Evolutionary conservation across 1,139 yeast species (phyloP), one percentile per base, ranked within the genome.

Genomic region (Scheffersomyces cryptocercus): DNA sequence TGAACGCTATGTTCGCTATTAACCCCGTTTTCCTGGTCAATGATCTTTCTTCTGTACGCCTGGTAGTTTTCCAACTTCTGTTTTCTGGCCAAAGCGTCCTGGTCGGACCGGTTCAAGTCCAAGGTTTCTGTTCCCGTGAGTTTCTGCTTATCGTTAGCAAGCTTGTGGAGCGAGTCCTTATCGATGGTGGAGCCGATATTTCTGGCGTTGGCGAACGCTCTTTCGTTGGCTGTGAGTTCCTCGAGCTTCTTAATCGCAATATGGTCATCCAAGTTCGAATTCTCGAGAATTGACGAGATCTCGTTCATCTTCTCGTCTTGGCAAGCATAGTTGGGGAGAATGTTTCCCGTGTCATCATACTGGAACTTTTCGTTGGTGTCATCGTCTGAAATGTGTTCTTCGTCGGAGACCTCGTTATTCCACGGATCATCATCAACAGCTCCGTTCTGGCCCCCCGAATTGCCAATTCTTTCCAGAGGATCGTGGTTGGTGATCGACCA

Each of bases 371-470:
- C 79, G 48, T 73, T 72, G 20, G 71, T 70, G 44, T 81, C 85
- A 43, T 81, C 81, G 52, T 82, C 88, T 53, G 82, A 76, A n/a
- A 82, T 70, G 49, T 81, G 83, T 53, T 83, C 88, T 54, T 83
- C 88, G 46, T 84, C 89, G 54, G 85, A 77, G 4, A 66, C 69
- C 43, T 73, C 78, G 33, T 68, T 69, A 38, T 71, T 77, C 61
- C 73, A 67, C 31, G 59, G 48, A 11, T 55, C 64, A n/a, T 50
- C 35, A 35, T 41, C 28, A 12, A 35, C 38, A 33, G 42, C 37
- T 16, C 48, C 40, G 16, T 43, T 44, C 9, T 43, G 45, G 6
- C 13, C n/a, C 26, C 7, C 26, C 20, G 20, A 14, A 14, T 10
- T 24, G 30, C 40, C 45, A 42, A 82, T 58, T 46, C 88, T 62